phyloP scores from a whole-genome alignment of 352 stramenopile species.

The Pythium utonaiense region DNA sequence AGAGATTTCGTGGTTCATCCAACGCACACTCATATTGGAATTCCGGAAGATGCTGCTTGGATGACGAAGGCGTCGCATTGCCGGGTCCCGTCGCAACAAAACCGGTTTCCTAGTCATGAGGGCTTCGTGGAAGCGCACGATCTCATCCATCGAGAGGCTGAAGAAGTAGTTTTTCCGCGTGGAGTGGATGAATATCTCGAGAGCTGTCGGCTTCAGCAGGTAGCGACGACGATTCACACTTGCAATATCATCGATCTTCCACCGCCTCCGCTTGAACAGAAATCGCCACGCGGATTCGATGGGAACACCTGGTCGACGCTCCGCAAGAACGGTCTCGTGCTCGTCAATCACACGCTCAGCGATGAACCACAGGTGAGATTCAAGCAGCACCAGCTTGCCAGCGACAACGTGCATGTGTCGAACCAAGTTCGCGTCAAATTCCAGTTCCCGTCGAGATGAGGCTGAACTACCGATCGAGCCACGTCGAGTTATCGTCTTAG shows the following conservation, averaged over 20 bases:
- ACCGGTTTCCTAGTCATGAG: conserved; percentile 58
- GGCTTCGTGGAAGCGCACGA: conserved; percentile 58
- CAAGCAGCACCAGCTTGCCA: conserved; percentile 53
- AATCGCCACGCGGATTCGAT: conserved; percentile 55
- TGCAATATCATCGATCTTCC: conserved; percentile 69
- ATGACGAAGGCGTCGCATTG: conserved; percentile 70
- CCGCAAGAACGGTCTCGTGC: conserved; percentile 55
- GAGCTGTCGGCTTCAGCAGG: conserved; percentile 70
- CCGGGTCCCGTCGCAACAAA: conserved; percentile 63
- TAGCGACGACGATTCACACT: conserved; percentile 75
- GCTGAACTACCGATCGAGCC: conserved; percentile 3
- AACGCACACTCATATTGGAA: conserved; percentile 61
- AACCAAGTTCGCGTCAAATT: conserved; percentile 63
- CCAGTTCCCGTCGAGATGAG: conserved; percentile 22
- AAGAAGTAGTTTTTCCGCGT: conserved; percentile 88
- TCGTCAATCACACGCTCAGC: conserved; percentile 72
- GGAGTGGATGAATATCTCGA: conserved; percentile 82
- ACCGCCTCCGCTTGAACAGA: conserved; percentile 67
- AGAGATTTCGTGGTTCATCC: conserved; percentile 89
- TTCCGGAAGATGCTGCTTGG: conserved; percentile 81
- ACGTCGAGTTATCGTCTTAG: conserved; percentile 3
- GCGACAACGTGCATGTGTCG: conserved; percentile 75
- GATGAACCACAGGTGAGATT: conserved; percentile 54
- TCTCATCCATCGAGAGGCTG: conserved; percentile 51
- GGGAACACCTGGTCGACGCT: conserved; percentile 38